Percentiles rank a stretch among this genome's conserved stretches.
Evolutionary conservation across 2,329 filamentous ascomycete genomes (phyloP).

Genomic region (Dactylonectria macrodidyma): DNA sequence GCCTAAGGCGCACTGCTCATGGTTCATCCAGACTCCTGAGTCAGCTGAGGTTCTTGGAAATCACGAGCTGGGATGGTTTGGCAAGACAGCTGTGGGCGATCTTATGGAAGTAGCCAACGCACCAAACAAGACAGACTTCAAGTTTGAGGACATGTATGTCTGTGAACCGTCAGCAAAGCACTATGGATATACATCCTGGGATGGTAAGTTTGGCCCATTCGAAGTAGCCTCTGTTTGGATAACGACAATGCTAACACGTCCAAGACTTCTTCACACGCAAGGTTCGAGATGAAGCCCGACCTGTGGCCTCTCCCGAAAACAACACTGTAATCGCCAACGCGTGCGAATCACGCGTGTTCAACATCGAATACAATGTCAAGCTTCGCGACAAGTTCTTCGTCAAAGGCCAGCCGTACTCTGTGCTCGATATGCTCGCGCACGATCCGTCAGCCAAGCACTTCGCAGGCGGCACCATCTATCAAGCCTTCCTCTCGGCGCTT

Average conservation of each 20-base stretch:
- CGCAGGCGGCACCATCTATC: constrained; percentile 76
- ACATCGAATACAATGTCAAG: constrained; percentile 64
- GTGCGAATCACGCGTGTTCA: constrained; percentile 75
- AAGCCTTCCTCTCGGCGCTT: constrained; percentile 77
- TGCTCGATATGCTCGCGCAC: constrained; percentile 74
- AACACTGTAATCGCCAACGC: constrained; percentile 70
- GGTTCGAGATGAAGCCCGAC: constrained; percentile 68
- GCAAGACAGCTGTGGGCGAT: constrained; percentile 62
- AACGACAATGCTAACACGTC: neutral
- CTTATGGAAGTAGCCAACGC: constrained; percentile 67
- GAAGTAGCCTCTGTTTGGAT: neutral
- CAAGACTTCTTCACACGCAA: constrained; percentile 75
- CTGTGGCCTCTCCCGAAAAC: constrained; percentile 70
- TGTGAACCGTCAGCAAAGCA: constrained; percentile 70
- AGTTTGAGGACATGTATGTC: constrained; percentile 72
- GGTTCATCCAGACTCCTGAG: constrained; percentile 58
- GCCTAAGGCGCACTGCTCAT: neutral
- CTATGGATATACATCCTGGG: constrained; percentile 78
- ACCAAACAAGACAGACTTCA: constrained; percentile 49
- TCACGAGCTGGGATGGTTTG: constrained; percentile 68
- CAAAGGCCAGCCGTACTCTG: constrained; percentile 78
- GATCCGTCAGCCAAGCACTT: constrained; percentile 69
- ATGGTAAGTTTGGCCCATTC: constrained; percentile 56
- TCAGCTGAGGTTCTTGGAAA: constrained; percentile 66
- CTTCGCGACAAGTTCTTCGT: constrained; percentile 76